Evolutionary conservation across 345 rosid genomes (phyloP).

Genomic region (Rhodamnia argentea): DNA sequence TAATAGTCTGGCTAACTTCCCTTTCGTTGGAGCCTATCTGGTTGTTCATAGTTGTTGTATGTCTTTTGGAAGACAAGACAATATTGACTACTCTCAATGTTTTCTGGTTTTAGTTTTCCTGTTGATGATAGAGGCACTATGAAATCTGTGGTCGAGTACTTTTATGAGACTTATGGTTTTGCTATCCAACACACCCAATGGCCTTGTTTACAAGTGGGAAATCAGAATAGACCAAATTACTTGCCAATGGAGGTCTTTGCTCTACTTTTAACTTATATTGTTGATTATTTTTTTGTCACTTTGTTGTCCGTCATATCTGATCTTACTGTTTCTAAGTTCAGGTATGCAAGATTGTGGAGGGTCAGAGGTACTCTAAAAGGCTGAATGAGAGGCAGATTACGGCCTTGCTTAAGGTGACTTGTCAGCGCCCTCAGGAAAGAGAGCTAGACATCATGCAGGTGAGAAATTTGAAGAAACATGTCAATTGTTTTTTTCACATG

Average conservation of each 20-base stretch:
- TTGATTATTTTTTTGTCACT: neutral
- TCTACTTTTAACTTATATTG: neutral
- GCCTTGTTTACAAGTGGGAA: slow-evolving; percentile 50
- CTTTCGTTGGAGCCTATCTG: neutral
- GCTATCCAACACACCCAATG: slow-evolving; percentile 32
- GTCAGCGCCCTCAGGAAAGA: slow-evolving; percentile 82
- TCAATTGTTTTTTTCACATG: neutral
- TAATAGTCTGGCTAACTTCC: neutral
- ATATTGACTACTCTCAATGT: neutral
- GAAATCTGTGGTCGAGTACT: slow-evolving; percentile 43
- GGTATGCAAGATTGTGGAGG: slow-evolving; percentile 98
- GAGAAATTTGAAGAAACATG: neutral
- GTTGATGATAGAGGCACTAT: slow-evolving; percentile 33
- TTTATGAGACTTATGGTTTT: slow-evolving; percentile 36
- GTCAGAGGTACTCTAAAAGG: slow-evolving; percentile 91
- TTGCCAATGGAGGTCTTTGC: slow-evolving; percentile 38
- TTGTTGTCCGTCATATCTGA: neutral
- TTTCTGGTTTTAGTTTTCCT: slow-evolving; percentile 20
- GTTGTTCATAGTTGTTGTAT: neutral
- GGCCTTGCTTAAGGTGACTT: slow-evolving; percentile 80
- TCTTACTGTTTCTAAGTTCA: neutral
- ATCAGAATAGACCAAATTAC: slow-evolving; percentile 37
- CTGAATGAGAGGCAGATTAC: slow-evolving; percentile 94
- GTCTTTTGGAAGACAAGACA: neutral
- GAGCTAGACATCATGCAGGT: slow-evolving; percentile 82